Base-by-base conservation (phyloP, 495 filamentous ascomycete genomes). In the Tuber microsphaerosporum region DNA sequence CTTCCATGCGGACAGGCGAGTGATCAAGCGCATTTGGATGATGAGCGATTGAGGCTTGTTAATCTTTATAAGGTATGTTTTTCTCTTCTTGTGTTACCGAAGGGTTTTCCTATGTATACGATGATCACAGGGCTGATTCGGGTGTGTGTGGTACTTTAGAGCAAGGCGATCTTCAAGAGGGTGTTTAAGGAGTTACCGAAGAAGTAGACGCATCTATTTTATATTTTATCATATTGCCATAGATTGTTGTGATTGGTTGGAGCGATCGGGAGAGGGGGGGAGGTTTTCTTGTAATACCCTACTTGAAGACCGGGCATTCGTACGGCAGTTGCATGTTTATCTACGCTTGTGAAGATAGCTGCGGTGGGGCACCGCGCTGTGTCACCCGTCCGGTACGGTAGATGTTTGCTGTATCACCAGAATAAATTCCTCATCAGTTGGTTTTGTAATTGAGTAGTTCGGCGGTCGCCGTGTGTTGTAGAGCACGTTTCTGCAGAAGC, bases 1-100 rank as follows among this genome's bases (percentile, higher is more conserved):
- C 82, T 99, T 61, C 96, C 95, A 0, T 97, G 94, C 81, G 95
- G 95, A 2, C 95, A 98, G 84, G 93, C 94, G 65, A 97, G 93
- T 81, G 95, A 99, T 83, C 89, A 89, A 72, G 95, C 94, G 41
- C 95, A 99, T 89, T 84, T 99, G 84, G 93, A 96, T 80, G 97
- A 98, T 83, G 95, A 99, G 87, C 86, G 96, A 74, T 84, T 98
- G 83, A 86, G 95, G 56, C 86, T 98, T 71, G 84, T 91, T 81
- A 99, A 99, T 83, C 83, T 99, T 82, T 91, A 92, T 75, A 97
- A 96, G 80, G 79, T 81, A 74, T 77, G 79, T 76, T 65, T 42
- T 72, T 14, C 61, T 44, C 48, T n/a, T 43, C 37, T 17, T 5
- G 48, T 48, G 42, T 77, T 56, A 34, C 45, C 45, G 31, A 16